phyloP scores from a whole-genome alignment of 768 basidiomycete species.

The Flagelloscypha sp. region DNA sequence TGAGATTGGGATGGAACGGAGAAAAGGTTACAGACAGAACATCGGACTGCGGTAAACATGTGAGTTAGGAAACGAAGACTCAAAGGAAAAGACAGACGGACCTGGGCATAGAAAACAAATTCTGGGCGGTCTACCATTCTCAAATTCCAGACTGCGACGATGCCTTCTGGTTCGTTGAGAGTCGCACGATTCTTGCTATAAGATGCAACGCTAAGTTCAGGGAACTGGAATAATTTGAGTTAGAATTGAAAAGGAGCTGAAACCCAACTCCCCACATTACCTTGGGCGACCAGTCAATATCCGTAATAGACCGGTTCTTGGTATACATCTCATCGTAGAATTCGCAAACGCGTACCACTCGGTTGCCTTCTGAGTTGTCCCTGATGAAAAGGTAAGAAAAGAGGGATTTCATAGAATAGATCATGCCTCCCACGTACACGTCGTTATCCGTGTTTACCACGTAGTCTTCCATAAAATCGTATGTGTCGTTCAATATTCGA shows the following conservation, averaged over 20 bases:
- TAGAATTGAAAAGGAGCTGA: not conserved
- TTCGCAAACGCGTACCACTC: conserved; percentile 82
- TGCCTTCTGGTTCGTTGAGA: conserved; percentile 91
- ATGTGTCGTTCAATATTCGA: conserved; percentile 87
- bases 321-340: conserved; percentile 90
- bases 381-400: conserved; percentile 27
- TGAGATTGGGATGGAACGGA: conserved; percentile 93
- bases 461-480: conserved; percentile 97
- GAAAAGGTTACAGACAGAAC: conserved; percentile 97
- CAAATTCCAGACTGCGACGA: conserved; percentile 96
- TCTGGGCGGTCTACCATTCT: conserved; percentile 93
- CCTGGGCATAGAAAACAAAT: conserved; percentile 97
- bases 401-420: not conserved
- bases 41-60: conserved; percentile 62
- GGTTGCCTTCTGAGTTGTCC: conserved; percentile 84
- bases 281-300: conserved; percentile 97
- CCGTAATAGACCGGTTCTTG: conserved; percentile 91
- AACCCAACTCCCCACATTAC: conserved; percentile 32
- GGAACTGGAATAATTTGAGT: conserved; percentile 54
- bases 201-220: conserved; percentile 89
- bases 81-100: conserved; percentile 28
- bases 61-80: conserved; percentile 1
- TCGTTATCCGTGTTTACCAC: conserved; percentile 81
- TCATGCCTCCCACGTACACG: conserved; percentile 44
- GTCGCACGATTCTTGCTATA: conserved; percentile 97